Conservation (phyloP, 225 moss, liverwort and hornwort species). For the Sphagnum contortum region DNA sequence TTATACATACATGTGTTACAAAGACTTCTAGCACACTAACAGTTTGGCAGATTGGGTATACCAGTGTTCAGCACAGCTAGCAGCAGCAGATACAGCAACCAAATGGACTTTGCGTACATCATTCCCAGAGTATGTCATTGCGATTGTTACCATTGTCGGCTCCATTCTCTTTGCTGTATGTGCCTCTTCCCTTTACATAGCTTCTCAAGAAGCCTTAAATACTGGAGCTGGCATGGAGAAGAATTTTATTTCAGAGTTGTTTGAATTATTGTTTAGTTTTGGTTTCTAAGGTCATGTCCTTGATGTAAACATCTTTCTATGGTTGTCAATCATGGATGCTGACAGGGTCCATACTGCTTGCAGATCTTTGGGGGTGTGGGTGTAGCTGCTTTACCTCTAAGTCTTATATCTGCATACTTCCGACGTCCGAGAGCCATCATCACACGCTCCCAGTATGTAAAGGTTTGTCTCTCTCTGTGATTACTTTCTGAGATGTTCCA, state of each 20-base stretch:
- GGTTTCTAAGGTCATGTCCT: too few relatives aligned
- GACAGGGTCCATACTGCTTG: background rate
- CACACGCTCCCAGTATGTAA: constrained; percentile 25
- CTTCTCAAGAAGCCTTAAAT: too few relatives aligned
- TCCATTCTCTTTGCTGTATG: constrained; percentile 61
- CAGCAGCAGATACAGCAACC: constrained; percentile 30
- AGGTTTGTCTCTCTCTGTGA: constrained; percentile 6
- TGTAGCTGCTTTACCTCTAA: constrained; percentile 21
- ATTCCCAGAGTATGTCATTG: constrained; percentile 70
- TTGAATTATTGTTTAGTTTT: too few relatives aligned
- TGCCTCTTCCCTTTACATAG: background rate
- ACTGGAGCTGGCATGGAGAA: too few relatives aligned
- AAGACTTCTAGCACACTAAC: too few relatives aligned
- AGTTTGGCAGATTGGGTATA: background rate
- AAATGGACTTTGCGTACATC: constrained; percentile 67
- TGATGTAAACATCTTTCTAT: too few relatives aligned
- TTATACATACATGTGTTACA: too few relatives aligned
- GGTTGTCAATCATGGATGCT: background rate
- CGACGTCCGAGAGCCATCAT: constrained; percentile 27
- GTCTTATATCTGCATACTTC: constrained; percentile 24
- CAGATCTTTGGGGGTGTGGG: constrained; percentile 33
- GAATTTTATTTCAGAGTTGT: too few relatives aligned
- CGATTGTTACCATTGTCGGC: constrained; percentile 58
- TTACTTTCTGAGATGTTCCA: background rate
- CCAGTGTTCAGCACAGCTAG: constrained; percentile 64